Conservation (phyloP, 345 rosid genomes). For the Syzygium aqueum region DNA sequence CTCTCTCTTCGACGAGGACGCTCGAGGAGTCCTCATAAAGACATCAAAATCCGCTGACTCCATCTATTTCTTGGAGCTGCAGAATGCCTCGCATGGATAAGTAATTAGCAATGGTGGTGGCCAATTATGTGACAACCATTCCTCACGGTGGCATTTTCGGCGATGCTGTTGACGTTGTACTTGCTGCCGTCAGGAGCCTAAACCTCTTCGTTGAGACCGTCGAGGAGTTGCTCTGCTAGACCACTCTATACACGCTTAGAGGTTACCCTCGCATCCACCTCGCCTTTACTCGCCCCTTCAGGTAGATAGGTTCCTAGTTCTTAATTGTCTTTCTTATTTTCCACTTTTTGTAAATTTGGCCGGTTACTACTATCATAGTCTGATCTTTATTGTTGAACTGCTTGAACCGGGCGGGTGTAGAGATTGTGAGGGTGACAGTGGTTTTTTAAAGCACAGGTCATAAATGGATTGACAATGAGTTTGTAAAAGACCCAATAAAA, state of each 20-base stretch:
- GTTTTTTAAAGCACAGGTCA: too few relatives aligned
- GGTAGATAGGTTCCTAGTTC: background rate
- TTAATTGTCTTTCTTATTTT: background rate
- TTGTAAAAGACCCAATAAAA: too few relatives aligned
- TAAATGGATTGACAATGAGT: too few relatives aligned
- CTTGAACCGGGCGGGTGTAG: too few relatives aligned
- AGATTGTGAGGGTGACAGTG: too few relatives aligned
- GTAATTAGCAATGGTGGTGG: background rate
- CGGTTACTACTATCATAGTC: background rate
- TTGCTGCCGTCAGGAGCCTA: slow-evolving; percentile 34
- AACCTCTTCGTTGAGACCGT: slow-evolving; percentile 25
- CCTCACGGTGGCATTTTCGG: slow-evolving; percentile 40
- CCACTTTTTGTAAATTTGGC: background rate
- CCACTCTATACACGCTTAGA: slow-evolving; percentile 10
- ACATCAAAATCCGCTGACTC: too few relatives aligned
- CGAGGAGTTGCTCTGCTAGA: slow-evolving; percentile 17
- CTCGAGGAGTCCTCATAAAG: too few relatives aligned
- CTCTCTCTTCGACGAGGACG: too few relatives aligned
- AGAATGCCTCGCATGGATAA: background rate
- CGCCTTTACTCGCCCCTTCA: slow-evolving; percentile 14
- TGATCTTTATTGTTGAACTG: too few relatives aligned
- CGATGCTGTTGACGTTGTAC: slow-evolving; percentile 30
- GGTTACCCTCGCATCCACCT: slow-evolving; percentile 23
- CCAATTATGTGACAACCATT: slow-evolving; percentile 18
- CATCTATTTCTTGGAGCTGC: too few relatives aligned